phyloP scores from a whole-genome alignment of 1,284 basidiomycete species.

The Sphagnurus paluster region DNA sequence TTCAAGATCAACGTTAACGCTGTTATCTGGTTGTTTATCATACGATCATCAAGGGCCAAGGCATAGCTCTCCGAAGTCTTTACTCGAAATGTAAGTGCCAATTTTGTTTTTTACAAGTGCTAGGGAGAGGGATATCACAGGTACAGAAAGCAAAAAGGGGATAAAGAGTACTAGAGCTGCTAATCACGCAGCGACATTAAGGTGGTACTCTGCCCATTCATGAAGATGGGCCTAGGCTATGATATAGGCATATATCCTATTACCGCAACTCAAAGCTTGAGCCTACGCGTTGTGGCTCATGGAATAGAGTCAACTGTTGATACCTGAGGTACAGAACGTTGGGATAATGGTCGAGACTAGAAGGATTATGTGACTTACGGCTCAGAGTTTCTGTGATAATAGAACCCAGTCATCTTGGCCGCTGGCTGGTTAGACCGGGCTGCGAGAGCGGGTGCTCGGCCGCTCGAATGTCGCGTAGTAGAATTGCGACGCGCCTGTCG shows the following conservation, averaged over 20 bases:
- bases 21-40: too few relatives aligned
- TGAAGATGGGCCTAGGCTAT: slow-evolving; percentile 14
- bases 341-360: slow-evolving; percentile 4
- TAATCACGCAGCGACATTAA: slow-evolving; percentile 14
- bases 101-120: background rate
- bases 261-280: slow-evolving; percentile 67
- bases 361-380: slow-evolving; percentile 54
- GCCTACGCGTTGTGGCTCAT: slow-evolving; percentile 55
- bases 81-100: background rate
- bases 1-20: too few relatives aligned
- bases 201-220: background rate
- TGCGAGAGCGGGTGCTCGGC: slow-evolving; percentile 38
- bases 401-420: slow-evolving; percentile 86
- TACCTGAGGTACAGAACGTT: slow-evolving; percentile 42
- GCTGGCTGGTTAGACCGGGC: slow-evolving; percentile 43
- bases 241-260: slow-evolving; percentile 14
- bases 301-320: slow-evolving; percentile 62
- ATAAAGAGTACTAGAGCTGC: slow-evolving; percentile 13
- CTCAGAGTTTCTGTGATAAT: slow-evolving; percentile 90
- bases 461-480: slow-evolving; percentile 36
- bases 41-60: too few relatives aligned
- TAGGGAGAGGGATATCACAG: slow-evolving; percentile 6
- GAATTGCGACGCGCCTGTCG: slow-evolving; percentile 46
- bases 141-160: slow-evolving; percentile 11
- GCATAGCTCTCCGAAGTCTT: too few relatives aligned